Evolutionary conservation across 495 filamentous ascomycete genomes (phyloP).

Genomic region (Achaetomiella virescens): DNA sequence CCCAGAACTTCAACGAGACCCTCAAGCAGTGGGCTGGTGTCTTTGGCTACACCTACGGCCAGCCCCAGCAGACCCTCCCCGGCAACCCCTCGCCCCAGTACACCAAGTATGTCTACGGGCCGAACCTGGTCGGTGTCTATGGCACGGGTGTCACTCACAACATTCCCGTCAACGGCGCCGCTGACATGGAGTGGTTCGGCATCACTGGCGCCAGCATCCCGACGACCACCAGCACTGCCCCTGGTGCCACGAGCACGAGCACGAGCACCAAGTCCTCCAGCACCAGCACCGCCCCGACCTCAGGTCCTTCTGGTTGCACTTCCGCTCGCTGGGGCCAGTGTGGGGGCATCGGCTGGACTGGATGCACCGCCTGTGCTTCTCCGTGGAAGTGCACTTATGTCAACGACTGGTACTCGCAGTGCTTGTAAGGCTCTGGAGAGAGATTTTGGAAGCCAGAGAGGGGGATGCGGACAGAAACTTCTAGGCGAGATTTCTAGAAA

Average conservation of each 20-base stretch:
- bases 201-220: conserved; percentile 13
- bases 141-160: conserved; percentile 29
- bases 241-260: neutral
- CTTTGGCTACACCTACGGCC: conserved; percentile 34
- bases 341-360: conserved; percentile 39
- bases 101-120: conserved; percentile 44
- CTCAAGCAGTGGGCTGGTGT: conserved; percentile 50
- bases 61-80: conserved; percentile 24
- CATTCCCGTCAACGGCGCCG: conserved; percentile 25
- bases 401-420: conserved; percentile 34
- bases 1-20: conserved; percentile 43
- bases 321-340: conserved; percentile 37
- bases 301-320: conserved; percentile 27
- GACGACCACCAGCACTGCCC: neutral
- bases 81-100: conserved; percentile 29
- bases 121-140: conserved; percentile 36
- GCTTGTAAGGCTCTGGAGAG: conserved; percentile 13
- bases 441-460: neutral
- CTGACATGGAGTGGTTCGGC: conserved; percentile 34
- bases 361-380: conserved; percentile 32
- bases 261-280: neutral
- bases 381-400: conserved; percentile 25
- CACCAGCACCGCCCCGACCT: conserved; percentile 20
- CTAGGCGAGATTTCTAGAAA: no score
- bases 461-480: no score